Evolutionary conservation across 352 stramenopile species (phyloP), one percentile per base, ranked within the genome.

Genomic region (Globisporangium carolinianum): DNA sequence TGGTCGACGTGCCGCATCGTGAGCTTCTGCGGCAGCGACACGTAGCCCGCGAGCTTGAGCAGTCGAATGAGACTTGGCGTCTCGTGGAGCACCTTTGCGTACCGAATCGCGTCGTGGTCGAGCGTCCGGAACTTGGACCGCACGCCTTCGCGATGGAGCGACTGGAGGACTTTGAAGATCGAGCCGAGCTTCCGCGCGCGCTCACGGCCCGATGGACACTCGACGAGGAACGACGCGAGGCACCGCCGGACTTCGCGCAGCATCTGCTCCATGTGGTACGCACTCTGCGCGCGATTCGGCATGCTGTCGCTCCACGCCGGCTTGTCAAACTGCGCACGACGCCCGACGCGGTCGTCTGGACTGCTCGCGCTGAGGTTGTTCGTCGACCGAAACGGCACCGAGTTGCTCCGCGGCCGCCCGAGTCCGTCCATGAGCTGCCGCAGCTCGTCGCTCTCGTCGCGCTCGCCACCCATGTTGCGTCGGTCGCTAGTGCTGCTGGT

Each of bases 61-160:
- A 91, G 61, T 65, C 82, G 75, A 41, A 91, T 80, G 61, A 91
- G 76, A 58, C 82, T 91, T 36, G 82, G 82, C 9, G 79, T 87
- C 41, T 83, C 75, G 49, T 81, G 55, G 35, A 87, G 64, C 61
- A 89, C 75, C 53, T 79, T 77, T 3, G 73, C 70, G 62, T 91
- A 91, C 51, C 76, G 76, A 57, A 91, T 86, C 48, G 87, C 76
- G 41, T 84, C 76, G 57, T 89, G 75, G 37, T 79, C 69, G 32
- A 91, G 56, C 38, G 79, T 80, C 43, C 76, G 75, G 58, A 83
- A 89, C 60, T 83, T 79, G 43, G 76, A 88, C 6, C 76, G 75
- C 32, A 79, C 66, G 36, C 79, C 76, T 15, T 91, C 81, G 42
- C 69, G 73, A 37, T 84, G 75, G 45, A 91, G 67, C 48, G 77